Evolutionary conservation across 371 early-diverging fungal genomes (phyloP).

Genomic region (Nosema muscidifuracis): DNA sequence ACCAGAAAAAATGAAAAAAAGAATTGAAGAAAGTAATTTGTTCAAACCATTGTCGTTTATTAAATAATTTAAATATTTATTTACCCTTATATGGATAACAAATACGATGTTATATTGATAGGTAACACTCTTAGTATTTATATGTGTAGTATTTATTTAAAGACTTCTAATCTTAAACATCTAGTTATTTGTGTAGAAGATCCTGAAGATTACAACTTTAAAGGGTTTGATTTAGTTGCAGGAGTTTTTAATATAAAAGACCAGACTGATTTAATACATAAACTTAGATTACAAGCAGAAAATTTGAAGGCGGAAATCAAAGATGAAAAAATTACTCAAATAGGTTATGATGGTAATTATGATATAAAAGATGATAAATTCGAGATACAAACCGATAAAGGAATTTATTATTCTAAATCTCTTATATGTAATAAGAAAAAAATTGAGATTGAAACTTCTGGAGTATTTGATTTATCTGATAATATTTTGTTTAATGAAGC

Average conservation of each 20-base stretch:
- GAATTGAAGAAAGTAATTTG: slow-evolving; percentile 30
- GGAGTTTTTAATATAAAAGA: slow-evolving; percentile 13
- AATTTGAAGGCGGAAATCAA: slow-evolving; percentile 33
- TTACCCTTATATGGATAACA: not conserved
- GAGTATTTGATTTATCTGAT: slow-evolving; percentile 23
- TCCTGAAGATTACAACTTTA: not conserved
- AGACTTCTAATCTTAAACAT: slow-evolving; percentile 39
- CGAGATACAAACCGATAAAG: not conserved
- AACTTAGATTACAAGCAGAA: slow-evolving; percentile 18
- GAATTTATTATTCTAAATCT: slow-evolving; percentile 10
- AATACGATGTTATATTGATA: slow-evolving; percentile 3
- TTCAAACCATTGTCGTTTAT: slow-evolving; percentile 30
- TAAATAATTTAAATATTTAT: not conserved
- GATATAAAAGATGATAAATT: slow-evolving; percentile 2
- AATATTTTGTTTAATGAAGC: slow-evolving; percentile 26
- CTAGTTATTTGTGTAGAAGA: slow-evolving; percentile 8
- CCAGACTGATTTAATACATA: slow-evolving; percentile 18
- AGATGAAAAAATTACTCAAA: not conserved
- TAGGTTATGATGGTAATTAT: not conserved
- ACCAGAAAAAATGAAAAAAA: slow-evolving; percentile 20
- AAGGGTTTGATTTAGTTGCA: slow-evolving; percentile 27
- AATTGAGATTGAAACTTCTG: slow-evolving; percentile 4
- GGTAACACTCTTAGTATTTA: slow-evolving; percentile 43
- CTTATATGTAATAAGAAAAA: slow-evolving; percentile 20
- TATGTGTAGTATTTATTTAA: slow-evolving; percentile 46